phyloP scores from a whole-genome alignment of 2,329 filamentous ascomycete species.

The Beauveria scarabaeidicola region DNA sequence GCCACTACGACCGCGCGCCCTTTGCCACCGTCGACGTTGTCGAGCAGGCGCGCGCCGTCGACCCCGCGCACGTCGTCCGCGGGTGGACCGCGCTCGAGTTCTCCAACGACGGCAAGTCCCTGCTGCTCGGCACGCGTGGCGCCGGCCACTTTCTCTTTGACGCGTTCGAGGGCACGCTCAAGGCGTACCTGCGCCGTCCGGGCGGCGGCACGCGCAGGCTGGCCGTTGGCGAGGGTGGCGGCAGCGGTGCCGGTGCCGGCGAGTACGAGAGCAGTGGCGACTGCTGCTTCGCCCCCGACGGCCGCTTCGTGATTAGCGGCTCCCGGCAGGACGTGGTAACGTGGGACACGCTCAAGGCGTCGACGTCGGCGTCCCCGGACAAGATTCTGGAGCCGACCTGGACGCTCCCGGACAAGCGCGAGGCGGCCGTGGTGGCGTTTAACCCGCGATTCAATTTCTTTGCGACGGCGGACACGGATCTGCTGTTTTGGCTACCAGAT shows the following conservation, averaged over 20 bases:
- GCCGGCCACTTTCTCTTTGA: slow-evolving; percentile 88
- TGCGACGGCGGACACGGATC: slow-evolving; percentile 78
- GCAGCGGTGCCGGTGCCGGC: slow-evolving; percentile 34
- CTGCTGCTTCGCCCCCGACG: slow-evolving; percentile 83
- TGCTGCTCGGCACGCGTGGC: slow-evolving; percentile 77
- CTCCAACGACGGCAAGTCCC: slow-evolving; percentile 84
- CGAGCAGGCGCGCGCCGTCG: slow-evolving; percentile 40
- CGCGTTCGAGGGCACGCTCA: slow-evolving; percentile 75
- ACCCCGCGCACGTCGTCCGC: slow-evolving; percentile 50
- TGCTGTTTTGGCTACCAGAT: slow-evolving; percentile 71
- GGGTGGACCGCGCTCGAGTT: slow-evolving; percentile 93
- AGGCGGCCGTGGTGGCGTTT: slow-evolving; percentile 69
- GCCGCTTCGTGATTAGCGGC: slow-evolving; percentile 81
- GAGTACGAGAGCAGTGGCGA: slow-evolving; percentile 59
- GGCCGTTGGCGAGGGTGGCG: slow-evolving; percentile 42
- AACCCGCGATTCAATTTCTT: slow-evolving; percentile 91
- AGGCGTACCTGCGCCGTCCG: slow-evolving; percentile 59
- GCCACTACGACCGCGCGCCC: slow-evolving; percentile 87
- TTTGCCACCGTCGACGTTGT: slow-evolving; percentile 79
- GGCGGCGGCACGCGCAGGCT: slow-evolving; percentile 44
- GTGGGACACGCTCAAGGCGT: slow-evolving; percentile 67
- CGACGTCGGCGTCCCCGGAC: slow-evolving; percentile 34
- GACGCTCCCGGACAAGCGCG: slow-evolving; percentile 57
- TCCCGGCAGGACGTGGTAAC: slow-evolving; percentile 64
- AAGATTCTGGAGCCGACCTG: slow-evolving; percentile 55